phyloP scores from a whole-genome alignment of 805 yeast genomes.

The Cyberlindnera maritima region DNA sequence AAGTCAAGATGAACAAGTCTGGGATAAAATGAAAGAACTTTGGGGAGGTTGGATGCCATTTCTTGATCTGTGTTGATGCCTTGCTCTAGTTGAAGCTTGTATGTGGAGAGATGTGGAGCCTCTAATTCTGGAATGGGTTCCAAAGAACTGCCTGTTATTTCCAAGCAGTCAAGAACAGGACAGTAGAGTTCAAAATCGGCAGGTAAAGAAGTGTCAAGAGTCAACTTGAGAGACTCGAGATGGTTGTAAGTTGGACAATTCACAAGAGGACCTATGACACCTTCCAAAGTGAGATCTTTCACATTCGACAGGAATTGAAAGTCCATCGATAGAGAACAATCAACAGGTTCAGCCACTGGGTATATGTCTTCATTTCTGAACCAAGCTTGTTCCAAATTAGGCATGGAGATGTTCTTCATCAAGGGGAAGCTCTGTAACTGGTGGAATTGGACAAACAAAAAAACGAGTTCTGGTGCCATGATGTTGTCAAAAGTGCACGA shows the following conservation, averaged over 20 bases:
- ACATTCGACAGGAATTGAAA: neutral
- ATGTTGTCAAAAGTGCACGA: neutral
- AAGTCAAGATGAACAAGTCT: neutral
- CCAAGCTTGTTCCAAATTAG: neutral
- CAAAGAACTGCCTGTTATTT: neutral
- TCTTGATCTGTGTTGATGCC: neutral
- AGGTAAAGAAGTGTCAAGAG: neutral
- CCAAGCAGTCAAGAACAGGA: neutral
- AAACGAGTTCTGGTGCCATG: neutral
- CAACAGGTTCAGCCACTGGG: neutral
- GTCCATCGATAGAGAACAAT: neutral
- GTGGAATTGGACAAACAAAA: neutral
- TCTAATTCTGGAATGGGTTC: neutral
- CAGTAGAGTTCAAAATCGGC: neutral
- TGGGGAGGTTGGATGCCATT: neutral
- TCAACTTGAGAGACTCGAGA: neutral
- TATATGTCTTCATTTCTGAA: neutral
- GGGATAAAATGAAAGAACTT: neutral
- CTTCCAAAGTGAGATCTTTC: neutral
- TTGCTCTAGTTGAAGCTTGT: neutral
- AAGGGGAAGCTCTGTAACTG: neutral
- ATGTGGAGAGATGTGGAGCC: neutral
- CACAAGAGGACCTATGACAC: neutral
- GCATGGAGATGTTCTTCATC: neutral
- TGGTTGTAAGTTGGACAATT: neutral